Evolutionary conservation across 352 stramenopile genomes (phyloP).

Genomic region (Peronospora farinosa): DNA sequence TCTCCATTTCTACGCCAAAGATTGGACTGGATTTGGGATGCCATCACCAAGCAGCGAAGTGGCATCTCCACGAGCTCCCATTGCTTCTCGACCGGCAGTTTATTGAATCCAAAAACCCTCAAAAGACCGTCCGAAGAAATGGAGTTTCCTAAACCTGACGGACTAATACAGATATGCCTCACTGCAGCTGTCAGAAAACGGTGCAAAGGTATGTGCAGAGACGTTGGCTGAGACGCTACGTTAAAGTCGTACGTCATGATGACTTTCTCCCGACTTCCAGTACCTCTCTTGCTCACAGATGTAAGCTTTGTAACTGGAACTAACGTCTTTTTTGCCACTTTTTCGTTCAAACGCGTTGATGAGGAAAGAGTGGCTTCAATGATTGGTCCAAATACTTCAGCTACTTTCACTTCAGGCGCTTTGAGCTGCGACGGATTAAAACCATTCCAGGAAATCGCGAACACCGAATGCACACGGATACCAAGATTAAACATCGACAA

Average conservation of each 20-base stretch:
- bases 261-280: conserved; percentile 15
- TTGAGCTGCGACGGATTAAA: conserved; percentile 42
- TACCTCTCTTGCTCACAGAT: conserved; percentile 9
- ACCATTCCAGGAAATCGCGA: conserved; percentile 70
- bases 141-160: conserved; percentile 40
- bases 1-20: conserved; percentile 83
- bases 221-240: conserved; percentile 49
- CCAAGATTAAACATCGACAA: conserved; percentile 86
- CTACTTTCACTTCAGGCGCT: conserved; percentile 24
- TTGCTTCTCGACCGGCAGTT: conserved; percentile 35
- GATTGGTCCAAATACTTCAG: conserved; percentile 46
- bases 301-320: conserved; percentile 31
- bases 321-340: conserved; percentile 46
- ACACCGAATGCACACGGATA: conserved; percentile 81
- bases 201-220: conserved; percentile 78
- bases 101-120: conserved; percentile 50
- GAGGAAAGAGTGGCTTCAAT: conserved; percentile 36
- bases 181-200: conserved; percentile 70
- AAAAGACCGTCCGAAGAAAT: conserved; percentile 48
- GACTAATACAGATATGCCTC: conserved; percentile 58
- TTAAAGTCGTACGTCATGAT: conserved; percentile 60
- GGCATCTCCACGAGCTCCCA: conserved; percentile 74
- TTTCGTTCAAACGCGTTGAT: conserved; percentile 46
- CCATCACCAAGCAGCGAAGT: conserved; percentile 77
- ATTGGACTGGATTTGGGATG: conserved; percentile 83